Base-by-base conservation (phyloP, 306 rosid species). In the Begonia loranthoides region DNA sequence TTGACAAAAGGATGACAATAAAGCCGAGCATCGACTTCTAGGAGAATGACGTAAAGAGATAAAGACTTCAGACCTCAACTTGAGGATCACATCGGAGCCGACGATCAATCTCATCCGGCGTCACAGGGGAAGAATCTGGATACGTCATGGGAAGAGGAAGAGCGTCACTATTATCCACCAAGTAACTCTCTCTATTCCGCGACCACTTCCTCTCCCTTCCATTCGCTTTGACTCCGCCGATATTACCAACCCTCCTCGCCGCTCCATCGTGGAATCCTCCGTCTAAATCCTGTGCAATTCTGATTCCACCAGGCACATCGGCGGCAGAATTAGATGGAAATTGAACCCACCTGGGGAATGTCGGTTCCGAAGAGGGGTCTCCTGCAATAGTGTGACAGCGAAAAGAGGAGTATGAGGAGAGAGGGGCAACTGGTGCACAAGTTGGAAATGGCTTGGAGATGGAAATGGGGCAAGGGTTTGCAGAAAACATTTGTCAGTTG, bases 101-200 rank as follows among this genome's bases (percentile, higher is more conserved):
- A 19, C 76, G 71, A 21, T 85, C 94, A 50, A 90, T 73, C 54
- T 70, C 94, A 12, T 82, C 74, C 3, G 83, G 65, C 4, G 97
- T 9, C 50, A 78, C 90, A 8, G 92, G 95, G 4, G 87, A 70
- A 7, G 87, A 63, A 74, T 78, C 90, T 12, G 94, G 97, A 51
- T 73, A 61, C 12, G 81, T 72, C 97, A 90, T 85, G 6, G 97
- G 95, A 33, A 90, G 95, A 0, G 97, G 94, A 13, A 85, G 92
- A 64, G 79, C 77, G 3, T 90, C 95, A 5, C 45, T 57, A 19
- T 80, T 67, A 56, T 90, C 84, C 5, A 45, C 64, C 80, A 90
- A 66, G 47, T 85, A 85, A 47, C 94, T 87, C 59, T 90, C 95
- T 49, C 81, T 55, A 24, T 73, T 55, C 4, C 92, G 73, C 40